Evolutionary conservation across 176 grass and related monocot genomes (phyloP).

Genomic region (Aegilops bicornis): DNA sequence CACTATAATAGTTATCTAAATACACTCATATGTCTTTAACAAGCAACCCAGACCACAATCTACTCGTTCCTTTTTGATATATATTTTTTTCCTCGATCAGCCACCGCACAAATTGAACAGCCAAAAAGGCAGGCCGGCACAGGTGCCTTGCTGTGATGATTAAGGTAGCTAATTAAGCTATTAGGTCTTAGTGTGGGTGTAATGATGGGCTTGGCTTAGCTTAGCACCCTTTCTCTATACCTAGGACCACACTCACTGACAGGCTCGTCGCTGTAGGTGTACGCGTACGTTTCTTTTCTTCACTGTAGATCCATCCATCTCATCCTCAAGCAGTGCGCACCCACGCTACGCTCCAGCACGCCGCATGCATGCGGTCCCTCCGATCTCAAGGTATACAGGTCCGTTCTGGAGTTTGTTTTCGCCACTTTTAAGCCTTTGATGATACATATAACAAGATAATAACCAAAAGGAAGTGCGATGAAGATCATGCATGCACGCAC

Average conservation of each 20-base stretch:
- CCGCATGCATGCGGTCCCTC: not conserved
- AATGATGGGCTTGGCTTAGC: conserved; percentile 27
- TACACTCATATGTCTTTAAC: no score
- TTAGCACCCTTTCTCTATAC: not conserved
- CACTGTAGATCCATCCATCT: no score
- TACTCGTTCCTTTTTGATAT: not conserved
- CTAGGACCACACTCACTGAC: conserved; percentile 22
- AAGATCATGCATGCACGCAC: no score
- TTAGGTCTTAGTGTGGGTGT: not conserved
- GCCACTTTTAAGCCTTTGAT: no score
- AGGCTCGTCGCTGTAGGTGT: not conserved
- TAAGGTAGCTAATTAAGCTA: not conserved
- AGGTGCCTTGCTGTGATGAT: not conserved
- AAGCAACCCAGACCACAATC: not conserved
- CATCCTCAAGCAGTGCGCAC: not conserved
- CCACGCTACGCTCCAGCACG: not conserved
- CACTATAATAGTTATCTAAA: no score
- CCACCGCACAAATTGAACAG: not conserved
- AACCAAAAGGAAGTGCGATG: no score
- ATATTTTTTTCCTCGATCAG: not conserved
- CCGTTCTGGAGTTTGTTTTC: not conserved
- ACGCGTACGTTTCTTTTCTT: not conserved
- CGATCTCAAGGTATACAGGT: not conserved
- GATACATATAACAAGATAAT: not conserved
- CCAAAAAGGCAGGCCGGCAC: not conserved